phyloP scores from a whole-genome alignment of 495 filamentous ascomycete species.

The Tuber magnatum region DNA sequence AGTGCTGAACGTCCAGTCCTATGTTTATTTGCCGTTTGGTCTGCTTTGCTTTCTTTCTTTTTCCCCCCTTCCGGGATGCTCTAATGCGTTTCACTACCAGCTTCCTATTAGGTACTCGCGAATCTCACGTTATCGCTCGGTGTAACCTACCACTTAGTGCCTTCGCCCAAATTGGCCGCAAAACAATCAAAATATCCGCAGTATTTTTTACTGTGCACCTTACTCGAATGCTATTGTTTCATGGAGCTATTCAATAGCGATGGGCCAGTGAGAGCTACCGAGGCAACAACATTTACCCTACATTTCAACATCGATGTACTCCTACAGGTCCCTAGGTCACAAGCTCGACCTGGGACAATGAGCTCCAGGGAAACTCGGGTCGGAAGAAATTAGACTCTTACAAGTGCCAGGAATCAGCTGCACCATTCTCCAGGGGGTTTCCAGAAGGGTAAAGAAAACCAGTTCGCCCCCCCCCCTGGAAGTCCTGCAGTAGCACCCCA shows the following conservation, averaged over 20 bases:
- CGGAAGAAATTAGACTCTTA: background rate
- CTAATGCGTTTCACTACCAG: background rate
- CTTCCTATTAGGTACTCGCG: background rate
- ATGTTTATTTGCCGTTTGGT: background rate
- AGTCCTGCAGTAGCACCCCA: background rate
- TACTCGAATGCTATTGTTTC: background rate
- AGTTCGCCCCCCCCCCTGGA: background rate
- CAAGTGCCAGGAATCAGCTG: background rate
- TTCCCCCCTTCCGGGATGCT: background rate
- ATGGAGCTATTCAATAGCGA: background rate
- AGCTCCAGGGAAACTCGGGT: background rate
- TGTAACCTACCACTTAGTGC: background rate
- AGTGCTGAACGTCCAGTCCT: background rate
- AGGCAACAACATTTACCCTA: background rate
- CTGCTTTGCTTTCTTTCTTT: background rate
- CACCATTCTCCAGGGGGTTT: background rate
- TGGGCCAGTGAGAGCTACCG: background rate
- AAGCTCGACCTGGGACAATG: background rate
- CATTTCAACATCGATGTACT: background rate
- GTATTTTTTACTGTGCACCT: background rate
- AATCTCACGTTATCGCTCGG: conserved; percentile 5
- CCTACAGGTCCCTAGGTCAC: background rate
- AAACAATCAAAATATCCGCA: background rate
- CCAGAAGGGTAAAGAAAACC: background rate
- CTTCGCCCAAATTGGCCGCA: background rate